Base-by-base conservation (phyloP, 2,329 filamentous ascomycete species). In the Pseudocercospora vitis region DNA sequence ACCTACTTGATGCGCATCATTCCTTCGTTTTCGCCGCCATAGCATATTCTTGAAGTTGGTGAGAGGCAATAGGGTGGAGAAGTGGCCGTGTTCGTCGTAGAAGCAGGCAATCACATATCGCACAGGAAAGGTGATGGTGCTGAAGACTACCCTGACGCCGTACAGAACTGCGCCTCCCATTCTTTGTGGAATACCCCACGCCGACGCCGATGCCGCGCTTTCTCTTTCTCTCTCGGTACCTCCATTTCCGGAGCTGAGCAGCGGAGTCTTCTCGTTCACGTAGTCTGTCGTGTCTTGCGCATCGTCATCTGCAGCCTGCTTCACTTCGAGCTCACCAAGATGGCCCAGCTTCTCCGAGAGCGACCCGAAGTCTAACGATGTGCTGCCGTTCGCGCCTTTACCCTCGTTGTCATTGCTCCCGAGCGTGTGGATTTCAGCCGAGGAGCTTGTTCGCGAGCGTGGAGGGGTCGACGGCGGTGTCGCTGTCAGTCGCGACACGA, bases 51-150 rank as follows among this genome's bases (percentile, higher is more conserved):
- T 70, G 21, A 92, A 76, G 65, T 81, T 86, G 67, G 81, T 81
- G 37, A 94, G 73, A 54, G 89, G 91, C 45, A 84, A 74, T 54
- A 94, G 73, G n/a, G 89, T 83, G 49, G 89, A 87, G 70, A 95
- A 95, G 47, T 78, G 78, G 47, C 90, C 90, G 53, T 88, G 76
- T 40, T 90, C 85, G 66, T 95, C 86, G 74, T 88, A 92, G 64
- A 97, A 87, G 68, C 82, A 91, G 60, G 88, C 86, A 56, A 91
- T 83, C 52, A 96, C 73, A 72, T 92, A 96, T 46, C 91, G 81
- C 14, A 86, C 88, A 1, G 92, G 92, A 18, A 87, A 85, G 21
- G 87, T 82, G 56, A 97, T 74, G 11, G 89, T 88, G 46, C 87
- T 86, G 51, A 96, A 73, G 42, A 96, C 78, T 75, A 89, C 88